These are phyloP conservation scores for Penicillium palitans DNA, from an alignment of 2,329 filamentous ascomycete species.

Conservation along the genomic window DNA sequence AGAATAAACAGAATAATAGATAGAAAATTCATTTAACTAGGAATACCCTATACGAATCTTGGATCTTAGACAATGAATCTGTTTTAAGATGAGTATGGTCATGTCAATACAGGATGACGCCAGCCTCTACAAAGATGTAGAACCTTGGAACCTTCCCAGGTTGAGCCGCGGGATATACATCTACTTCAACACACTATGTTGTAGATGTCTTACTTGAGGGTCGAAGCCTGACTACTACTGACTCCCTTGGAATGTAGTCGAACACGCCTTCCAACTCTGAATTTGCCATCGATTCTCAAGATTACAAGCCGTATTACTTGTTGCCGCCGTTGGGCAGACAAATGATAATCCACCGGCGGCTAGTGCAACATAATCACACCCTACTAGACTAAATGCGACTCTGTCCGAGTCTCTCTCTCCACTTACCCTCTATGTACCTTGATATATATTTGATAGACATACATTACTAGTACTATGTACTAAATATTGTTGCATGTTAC, in stretches of 20 bases:
- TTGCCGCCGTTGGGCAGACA: slow-evolving; percentile 12
- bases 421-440: neutral
- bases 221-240: neutral
- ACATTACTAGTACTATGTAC: too few relatives aligned
- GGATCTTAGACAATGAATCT: neutral
- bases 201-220: neutral
- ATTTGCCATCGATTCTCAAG: neutral
- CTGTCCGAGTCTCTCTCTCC: neutral
- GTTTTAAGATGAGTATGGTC: neutral
- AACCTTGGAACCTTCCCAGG: neutral
- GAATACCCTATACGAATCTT: neutral
- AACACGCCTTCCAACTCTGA: neutral
- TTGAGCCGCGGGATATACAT: neutral
- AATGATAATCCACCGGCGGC: slow-evolving; percentile 5
- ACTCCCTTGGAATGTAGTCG: neutral
- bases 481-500: too few relatives aligned
- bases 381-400: slow-evolving; percentile 4
- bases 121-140: neutral
- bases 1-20: too few relatives aligned
- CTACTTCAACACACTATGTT: neutral
- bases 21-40: too few relatives aligned
- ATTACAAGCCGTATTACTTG: neutral
- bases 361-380: slow-evolving; percentile 2
- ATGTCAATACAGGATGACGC: neutral
- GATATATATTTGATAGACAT: neutral